Conservation (phyloP, 2,329 filamentous ascomycete genomes). For the Ascochyta rabiei region DNA sequence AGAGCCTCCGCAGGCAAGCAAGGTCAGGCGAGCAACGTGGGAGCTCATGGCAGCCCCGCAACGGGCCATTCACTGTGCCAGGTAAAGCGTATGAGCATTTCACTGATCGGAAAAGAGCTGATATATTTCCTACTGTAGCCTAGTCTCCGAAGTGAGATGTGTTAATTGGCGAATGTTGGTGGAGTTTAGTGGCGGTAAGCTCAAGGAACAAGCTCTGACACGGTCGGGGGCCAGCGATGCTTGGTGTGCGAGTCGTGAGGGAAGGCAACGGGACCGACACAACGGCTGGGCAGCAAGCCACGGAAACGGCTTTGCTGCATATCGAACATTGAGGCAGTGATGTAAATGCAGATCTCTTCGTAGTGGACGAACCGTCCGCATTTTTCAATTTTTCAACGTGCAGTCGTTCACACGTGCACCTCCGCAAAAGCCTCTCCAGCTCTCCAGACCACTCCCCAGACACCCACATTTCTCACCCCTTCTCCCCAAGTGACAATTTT, state of each 20-base stretch:
- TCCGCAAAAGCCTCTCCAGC: constrained; percentile 28
- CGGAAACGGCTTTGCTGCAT: background rate
- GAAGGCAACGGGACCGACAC: constrained; percentile 4
- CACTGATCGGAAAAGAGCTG: constrained; percentile 18
- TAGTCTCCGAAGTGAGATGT: constrained; percentile 22
- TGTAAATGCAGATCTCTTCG: background rate
- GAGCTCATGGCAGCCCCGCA: constrained; percentile 27
- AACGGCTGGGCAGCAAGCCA: constrained; percentile 7
- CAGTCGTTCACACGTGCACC: constrained; percentile 6
- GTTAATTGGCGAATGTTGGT: constrained; percentile 22
- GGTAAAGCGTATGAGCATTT: constrained; percentile 7
- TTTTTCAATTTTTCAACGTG: background rate
- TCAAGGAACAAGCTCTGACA: constrained; percentile 28
- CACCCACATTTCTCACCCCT: constrained; percentile 9
- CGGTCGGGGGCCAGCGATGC: constrained; percentile 22
- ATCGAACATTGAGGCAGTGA: background rate
- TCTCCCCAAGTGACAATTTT: constrained; percentile 12
- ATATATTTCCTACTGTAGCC: constrained; percentile 23
- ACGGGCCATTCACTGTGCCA: constrained; percentile 21
- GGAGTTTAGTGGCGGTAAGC: constrained; percentile 10
- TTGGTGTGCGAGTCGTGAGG: constrained; percentile 23
- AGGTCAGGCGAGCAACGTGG: constrained; percentile 21
- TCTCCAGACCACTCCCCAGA: constrained; percentile 4
- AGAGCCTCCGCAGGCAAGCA: constrained; percentile 8
- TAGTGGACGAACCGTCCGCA: background rate